Evolutionary conservation across 2,329 filamentous ascomycete species (phyloP).

Genomic region (Coniochaeta hoffmannii): DNA sequence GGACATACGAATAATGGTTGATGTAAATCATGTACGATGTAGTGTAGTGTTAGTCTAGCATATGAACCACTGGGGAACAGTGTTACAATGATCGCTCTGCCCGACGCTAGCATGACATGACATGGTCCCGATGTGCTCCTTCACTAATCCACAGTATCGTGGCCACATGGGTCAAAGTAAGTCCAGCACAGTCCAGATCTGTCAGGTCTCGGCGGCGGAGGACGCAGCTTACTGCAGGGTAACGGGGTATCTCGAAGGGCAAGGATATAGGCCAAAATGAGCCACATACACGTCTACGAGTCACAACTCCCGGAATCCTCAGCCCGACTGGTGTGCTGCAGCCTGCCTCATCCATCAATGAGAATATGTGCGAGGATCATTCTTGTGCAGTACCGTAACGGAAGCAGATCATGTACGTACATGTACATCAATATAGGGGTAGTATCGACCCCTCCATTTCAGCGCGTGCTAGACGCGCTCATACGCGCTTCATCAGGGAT

Average conservation of each 20-base stretch:
- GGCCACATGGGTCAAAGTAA: not conserved
- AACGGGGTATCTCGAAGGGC: not conserved
- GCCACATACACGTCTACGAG: too few species aligned
- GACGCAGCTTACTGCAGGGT: not conserved
- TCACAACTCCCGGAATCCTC: too few species aligned
- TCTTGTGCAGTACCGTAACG: too few species aligned
- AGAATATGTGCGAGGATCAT: too few species aligned
- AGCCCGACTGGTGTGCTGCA: too few species aligned
- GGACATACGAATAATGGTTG: not conserved
- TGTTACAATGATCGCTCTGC: not conserved
- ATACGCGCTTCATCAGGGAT: not conserved
- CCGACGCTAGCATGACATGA: not conserved
- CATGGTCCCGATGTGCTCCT: not conserved
- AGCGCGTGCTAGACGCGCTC: not conserved
- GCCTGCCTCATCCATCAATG: too few species aligned
- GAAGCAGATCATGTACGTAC: too few species aligned
- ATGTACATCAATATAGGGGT: not conserved
- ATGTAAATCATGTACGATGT: conserved; percentile 1
- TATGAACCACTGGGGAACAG: not conserved
- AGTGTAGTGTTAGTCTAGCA: not conserved
- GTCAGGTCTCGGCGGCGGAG: not conserved
- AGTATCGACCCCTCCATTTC: not conserved
- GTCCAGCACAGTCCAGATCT: not conserved
- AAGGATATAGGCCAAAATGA: too few species aligned
- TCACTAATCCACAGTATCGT: not conserved